phyloP scores from a whole-genome alignment of 1,139 yeast species.

The Blastobotrys indianensis region DNA sequence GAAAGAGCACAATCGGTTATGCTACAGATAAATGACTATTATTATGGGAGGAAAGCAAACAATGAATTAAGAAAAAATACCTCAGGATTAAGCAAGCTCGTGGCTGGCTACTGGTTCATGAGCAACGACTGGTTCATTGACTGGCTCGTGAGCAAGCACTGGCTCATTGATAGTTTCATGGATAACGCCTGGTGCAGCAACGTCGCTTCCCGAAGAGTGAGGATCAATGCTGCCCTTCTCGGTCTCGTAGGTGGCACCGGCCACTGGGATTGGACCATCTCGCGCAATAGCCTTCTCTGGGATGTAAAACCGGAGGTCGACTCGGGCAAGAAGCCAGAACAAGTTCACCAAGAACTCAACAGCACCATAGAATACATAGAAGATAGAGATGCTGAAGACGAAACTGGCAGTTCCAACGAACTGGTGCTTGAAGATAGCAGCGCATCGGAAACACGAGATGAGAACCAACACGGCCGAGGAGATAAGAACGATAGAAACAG shows the following conservation, averaged over 20 bases:
- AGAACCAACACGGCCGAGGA: conserved; percentile 51
- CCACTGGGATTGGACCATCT: background rate
- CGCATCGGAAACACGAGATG: conserved; percentile 52
- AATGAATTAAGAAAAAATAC: too few species aligned
- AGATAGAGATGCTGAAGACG: conserved; percentile 47
- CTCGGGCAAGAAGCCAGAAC: conserved; percentile 54
- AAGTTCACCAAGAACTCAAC: conserved; percentile 54
- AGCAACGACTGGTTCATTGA: too few species aligned
- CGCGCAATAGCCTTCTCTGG: conserved; percentile 44
- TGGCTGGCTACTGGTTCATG: too few species aligned
- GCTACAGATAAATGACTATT: too few species aligned
- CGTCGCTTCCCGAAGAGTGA: too few species aligned
- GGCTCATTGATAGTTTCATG: too few species aligned
- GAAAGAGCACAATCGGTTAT: too few species aligned
- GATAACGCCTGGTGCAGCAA: too few species aligned
- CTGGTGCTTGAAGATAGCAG: conserved; percentile 44
- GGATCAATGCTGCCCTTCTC: background rate
- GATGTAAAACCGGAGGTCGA: conserved; percentile 72
- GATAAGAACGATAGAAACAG: conserved; percentile 37
- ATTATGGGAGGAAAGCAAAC: too few species aligned
- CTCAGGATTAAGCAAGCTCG: too few species aligned
- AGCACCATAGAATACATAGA: conserved; percentile 65
- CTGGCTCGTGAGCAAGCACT: too few species aligned
- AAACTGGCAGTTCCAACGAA: conserved; percentile 36
- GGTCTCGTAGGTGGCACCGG: background rate